Evolutionary conservation across 345 rosid genomes (phyloP), one percentile per base, ranked within the genome.

Genomic region (Eutrema yunnanense): DNA sequence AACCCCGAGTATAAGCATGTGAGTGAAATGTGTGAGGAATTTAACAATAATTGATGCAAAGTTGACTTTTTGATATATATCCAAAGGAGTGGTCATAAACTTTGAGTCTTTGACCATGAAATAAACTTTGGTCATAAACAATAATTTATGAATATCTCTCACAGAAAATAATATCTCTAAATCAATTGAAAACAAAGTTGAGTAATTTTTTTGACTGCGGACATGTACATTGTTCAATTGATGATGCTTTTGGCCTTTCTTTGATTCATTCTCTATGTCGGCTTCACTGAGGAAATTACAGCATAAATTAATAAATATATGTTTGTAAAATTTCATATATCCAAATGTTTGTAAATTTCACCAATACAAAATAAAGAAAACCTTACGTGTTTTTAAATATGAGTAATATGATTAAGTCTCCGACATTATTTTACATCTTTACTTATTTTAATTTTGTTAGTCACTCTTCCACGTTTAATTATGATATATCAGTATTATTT

Each of bases 51-150:
- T 56, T 41, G 10, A 40, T 16, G 53, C 26, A 41, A 37, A 65
- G 65, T 65, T 73, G 78, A 58, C 78, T 58, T 38, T 58, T 16
- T 7, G 55, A 74, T 57, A 49, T 49, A 58, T 32, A 57, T 10
- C 8, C 22, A 57, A 32, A 48, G 16, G 36, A 40, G 30, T 48
- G 46, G 66, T 73, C 78, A 57, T 66, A 66, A 55, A 41, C 54
- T 57, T 73, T 19, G 22, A 19, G 22, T 19, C 22, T 19, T 19
- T 48, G 72, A 73, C 78, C 38, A 55, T 63, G 9, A 33, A 42
- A 33, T 54, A 13, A 36, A 48, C 22, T 19, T 19, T 19, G 22
- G 22, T 19, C 22, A 19, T 19, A 19, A 19, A 19, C 22, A 19
- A 19, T 19, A 19, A 29, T 72, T 36, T 26, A 27, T 26, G 40